phyloP scores from a whole-genome alignment of 805 yeast species.

The Yarrowia sp. region DNA sequence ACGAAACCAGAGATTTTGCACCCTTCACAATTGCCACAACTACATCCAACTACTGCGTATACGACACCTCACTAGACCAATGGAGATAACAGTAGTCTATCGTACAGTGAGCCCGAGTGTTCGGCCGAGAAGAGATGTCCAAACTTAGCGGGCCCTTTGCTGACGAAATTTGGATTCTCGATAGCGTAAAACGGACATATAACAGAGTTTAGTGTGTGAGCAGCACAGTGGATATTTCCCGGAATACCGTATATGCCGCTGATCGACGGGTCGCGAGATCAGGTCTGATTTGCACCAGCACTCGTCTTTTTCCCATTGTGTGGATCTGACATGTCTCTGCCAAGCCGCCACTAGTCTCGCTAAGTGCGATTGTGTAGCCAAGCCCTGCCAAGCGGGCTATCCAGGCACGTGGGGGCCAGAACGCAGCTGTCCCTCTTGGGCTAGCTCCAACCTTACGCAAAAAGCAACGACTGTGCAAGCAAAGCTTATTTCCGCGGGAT shows the following conservation, averaged over 20 bases:
- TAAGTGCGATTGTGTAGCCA: background rate
- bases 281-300: background rate
- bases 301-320: too few species aligned
- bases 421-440: background rate
- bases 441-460: background rate
- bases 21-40: too few species aligned
- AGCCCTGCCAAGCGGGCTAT: background rate
- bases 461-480: background rate
- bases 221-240: slow-evolving; percentile 14
- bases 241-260: slow-evolving; percentile 14
- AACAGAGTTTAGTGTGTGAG: slow-evolving; percentile 9
- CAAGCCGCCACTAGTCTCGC: background rate
- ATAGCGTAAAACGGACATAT: background rate
- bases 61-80: background rate
- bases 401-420: background rate
- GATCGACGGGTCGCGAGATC: slow-evolving; percentile 14
- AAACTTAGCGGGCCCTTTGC: background rate
- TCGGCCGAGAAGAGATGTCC: background rate
- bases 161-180: background rate
- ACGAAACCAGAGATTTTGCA: too few species aligned
- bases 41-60: background rate
- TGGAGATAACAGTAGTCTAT: background rate
- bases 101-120: background rate
- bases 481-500: background rate
- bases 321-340: too few species aligned